These are phyloP conservation scores for Acer saccharum DNA, from an alignment of 345 rosid species.

Conservation along the genomic window DNA sequence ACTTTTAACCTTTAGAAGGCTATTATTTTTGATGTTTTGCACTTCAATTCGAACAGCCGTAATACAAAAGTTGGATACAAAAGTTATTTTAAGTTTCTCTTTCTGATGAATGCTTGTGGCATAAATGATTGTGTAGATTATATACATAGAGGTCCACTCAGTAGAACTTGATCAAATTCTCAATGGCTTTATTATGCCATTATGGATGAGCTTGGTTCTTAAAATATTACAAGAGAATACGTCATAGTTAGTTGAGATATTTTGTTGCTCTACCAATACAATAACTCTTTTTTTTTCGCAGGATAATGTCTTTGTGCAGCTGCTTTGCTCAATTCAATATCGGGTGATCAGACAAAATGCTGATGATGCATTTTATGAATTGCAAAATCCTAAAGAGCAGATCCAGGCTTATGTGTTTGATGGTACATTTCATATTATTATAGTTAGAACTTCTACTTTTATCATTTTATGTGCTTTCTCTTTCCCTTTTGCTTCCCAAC, in stretches of 20 bases:
- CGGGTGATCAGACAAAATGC: slow-evolving; percentile 72
- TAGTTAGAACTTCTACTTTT: not conserved
- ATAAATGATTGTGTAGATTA: too few species aligned
- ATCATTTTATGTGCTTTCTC: not conserved
- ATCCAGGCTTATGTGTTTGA: slow-evolving; percentile 96
- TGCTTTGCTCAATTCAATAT: slow-evolving; percentile 91
- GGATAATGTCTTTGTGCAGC: slow-evolving; percentile 97
- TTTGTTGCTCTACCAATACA: not conserved
- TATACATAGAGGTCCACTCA: too few species aligned
- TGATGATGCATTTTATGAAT: slow-evolving; percentile 97
- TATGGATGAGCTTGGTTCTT: not conserved
- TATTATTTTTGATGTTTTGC: not conserved
- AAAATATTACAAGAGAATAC: not conserved
- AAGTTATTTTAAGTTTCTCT: not conserved
- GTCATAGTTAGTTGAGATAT: not conserved
- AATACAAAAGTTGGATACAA: not conserved
- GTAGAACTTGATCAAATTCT: not conserved
- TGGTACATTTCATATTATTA: slow-evolving; percentile 43
- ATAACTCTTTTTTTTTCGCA: slow-evolving; percentile 23
- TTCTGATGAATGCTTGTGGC: not conserved
- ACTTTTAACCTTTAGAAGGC: not conserved
- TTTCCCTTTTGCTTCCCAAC: slow-evolving; percentile 8
- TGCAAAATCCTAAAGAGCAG: slow-evolving; percentile 91
- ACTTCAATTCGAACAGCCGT: not conserved
- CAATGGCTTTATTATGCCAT: not conserved